A percentile compares a stretch with the other conserved stretches of the same genome.
phyloP scores from a whole-genome alignment of 2,329 filamentous ascomycete species.

The Claviceps humidiphila region DNA sequence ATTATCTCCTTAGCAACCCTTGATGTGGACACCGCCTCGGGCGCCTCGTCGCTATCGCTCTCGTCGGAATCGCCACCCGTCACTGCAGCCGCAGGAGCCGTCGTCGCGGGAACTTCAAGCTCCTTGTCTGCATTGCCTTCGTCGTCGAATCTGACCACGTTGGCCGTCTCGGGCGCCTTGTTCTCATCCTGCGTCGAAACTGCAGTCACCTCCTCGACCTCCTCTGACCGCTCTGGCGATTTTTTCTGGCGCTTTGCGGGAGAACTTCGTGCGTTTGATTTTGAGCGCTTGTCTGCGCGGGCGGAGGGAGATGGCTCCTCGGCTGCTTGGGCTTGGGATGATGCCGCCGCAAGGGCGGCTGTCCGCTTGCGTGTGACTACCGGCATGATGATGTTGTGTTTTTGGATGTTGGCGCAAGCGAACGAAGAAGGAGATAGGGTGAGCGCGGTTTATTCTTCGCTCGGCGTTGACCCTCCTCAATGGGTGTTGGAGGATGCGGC shows the following conservation, averaged over 20 bases:
- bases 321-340: too few relatives aligned
- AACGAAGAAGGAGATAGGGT: too few relatives aligned
- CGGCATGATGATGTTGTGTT: slow-evolving; percentile 6
- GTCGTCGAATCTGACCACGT: slow-evolving; percentile 22
- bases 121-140: slow-evolving; percentile 17
- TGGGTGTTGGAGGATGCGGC: too few relatives aligned
- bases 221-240: slow-evolving; percentile 22
- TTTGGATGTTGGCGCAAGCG: background rate
- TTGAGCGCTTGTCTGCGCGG: background rate
- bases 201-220: slow-evolving; percentile 13
- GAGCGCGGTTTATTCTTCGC: background rate
- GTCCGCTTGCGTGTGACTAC: slow-evolving; percentile 18
- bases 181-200: background rate
- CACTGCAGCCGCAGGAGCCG: slow-evolving; percentile 8
- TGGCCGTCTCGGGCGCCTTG: slow-evolving; percentile 12
- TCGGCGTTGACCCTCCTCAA: background rate
- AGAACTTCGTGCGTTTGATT: background rate
- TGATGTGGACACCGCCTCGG: slow-evolving; percentile 43
- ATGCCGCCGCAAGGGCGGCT: slow-evolving; percentile 12
- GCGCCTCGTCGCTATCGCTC: slow-evolving; percentile 40
- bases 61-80: slow-evolving; percentile 27
- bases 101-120: background rate
- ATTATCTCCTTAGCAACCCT: slow-evolving; percentile 33
- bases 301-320: background rate
- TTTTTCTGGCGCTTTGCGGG: slow-evolving; percentile 13